Evolutionary conservation across 208 protist genomes (phyloP).

Genomic region (Kentomonas sorsogonicus): DNA sequence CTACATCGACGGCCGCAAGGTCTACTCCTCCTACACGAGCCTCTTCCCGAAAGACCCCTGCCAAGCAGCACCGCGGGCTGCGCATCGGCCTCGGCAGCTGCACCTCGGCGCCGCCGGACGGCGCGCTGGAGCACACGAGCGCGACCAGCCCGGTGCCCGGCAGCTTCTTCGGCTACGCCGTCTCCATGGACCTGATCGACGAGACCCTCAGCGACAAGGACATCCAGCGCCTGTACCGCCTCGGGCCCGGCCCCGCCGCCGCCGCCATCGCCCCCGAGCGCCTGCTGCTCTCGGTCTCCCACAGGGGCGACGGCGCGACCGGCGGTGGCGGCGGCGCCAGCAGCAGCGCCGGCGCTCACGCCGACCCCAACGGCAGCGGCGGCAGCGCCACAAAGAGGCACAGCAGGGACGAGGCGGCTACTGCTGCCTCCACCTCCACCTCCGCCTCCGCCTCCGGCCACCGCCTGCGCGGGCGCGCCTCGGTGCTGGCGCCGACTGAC

Average conservation of each 20-base stretch:
- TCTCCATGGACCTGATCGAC: conserved; percentile 67
- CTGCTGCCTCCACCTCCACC: too few relatives aligned
- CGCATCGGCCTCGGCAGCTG: conserved; percentile 58
- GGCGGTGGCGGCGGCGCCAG: conserved; percentile 17
- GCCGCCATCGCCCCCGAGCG: conserved; percentile 12
- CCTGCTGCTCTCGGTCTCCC: too few relatives aligned
- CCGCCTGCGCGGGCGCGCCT: neutral
- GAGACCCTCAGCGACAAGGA: conserved; percentile 51
- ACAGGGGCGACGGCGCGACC: too few relatives aligned
- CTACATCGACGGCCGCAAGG: conserved; percentile 63
- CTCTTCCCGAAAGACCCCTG: conserved; percentile 56
- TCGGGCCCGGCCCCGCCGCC: conserved; percentile 30
- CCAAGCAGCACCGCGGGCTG: conserved; percentile 39
- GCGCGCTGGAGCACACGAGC: neutral
- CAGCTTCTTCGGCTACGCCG: conserved; percentile 67
- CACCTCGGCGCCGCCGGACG: neutral
- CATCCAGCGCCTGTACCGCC: conserved; percentile 37
- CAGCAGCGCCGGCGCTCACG: conserved; percentile 4
- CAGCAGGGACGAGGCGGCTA: too few relatives aligned
- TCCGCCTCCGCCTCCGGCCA: too few relatives aligned
- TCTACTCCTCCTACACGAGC: conserved; percentile 25
- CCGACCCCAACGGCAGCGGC: neutral
- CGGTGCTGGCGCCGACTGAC: neutral
- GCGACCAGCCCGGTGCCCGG: conserved; percentile 12
- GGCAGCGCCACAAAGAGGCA: too few relatives aligned